A percentile compares a stretch with the other conserved stretches of the same genome.
These are phyloP conservation scores for Leccinum imitatum DNA, from an alignment of 768 basidiomycete genomes.

Conservation along the genomic window DNA sequence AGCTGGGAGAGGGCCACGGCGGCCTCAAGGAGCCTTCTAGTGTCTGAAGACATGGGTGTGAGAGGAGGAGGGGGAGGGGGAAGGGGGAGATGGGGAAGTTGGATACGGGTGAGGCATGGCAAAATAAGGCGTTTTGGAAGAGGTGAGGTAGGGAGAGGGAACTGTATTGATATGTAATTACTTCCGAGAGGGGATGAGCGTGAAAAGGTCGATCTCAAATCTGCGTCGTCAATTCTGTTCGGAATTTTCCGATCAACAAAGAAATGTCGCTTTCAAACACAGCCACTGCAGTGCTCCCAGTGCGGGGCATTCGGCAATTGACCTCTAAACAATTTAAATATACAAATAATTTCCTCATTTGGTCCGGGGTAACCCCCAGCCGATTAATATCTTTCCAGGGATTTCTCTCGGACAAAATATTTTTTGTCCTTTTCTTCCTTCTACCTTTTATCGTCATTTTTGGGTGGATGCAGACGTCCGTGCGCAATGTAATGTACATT, in stretches of 20 bases:
- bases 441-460: background rate
- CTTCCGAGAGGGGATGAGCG: slow-evolving; percentile 44
- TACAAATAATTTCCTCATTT: slow-evolving; percentile 2
- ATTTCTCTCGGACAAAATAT: slow-evolving; percentile 14
- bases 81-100: slow-evolving; percentile 32
- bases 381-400: slow-evolving; percentile 4
- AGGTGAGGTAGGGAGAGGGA: slow-evolving; percentile 35
- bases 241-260: slow-evolving; percentile 28
- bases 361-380: slow-evolving; percentile 21
- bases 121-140: slow-evolving; percentile 42
- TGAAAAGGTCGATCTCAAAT: slow-evolving; percentile 37
- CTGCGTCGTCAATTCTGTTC: slow-evolving; percentile 27
- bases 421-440: slow-evolving; percentile 26
- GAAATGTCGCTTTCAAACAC: background rate
- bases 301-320: slow-evolving; percentile 13
- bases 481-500: slow-evolving; percentile 39
- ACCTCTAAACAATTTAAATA: slow-evolving; percentile 3
- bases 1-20: slow-evolving; percentile 70
- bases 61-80: slow-evolving; percentile 15
- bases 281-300: slow-evolving; percentile 1
- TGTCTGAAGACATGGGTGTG: slow-evolving; percentile 59
- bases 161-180: slow-evolving; percentile 52
- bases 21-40: slow-evolving; percentile 72
- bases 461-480: slow-evolving; percentile 36
- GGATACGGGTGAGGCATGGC: slow-evolving; percentile 44